Conservation (phyloP, 2,329 filamentous ascomycete species). For the Fusarium tricinctum region DNA sequence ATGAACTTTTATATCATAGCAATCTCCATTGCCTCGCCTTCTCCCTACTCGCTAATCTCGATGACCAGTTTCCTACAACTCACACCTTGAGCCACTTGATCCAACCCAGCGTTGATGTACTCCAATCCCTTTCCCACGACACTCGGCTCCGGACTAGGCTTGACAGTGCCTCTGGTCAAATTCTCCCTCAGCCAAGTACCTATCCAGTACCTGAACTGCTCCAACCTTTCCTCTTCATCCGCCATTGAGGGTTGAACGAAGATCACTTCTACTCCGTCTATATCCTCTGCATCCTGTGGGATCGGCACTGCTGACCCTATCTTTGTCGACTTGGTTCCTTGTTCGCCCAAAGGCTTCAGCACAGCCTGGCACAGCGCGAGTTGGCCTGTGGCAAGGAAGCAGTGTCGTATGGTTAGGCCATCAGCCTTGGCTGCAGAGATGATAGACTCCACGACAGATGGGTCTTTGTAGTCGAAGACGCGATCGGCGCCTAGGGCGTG, state of each 20-base stretch:
- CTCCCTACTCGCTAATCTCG: slow-evolving; percentile 52
- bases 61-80: slow-evolving; percentile 61
- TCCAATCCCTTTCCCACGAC: slow-evolving; percentile 56
- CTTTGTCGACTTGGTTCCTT: slow-evolving; percentile 43
- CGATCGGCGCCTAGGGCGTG: slow-evolving; percentile 54
- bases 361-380: slow-evolving; percentile 55
- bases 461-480: slow-evolving; percentile 59
- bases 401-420: slow-evolving; percentile 55
- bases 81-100: slow-evolving; percentile 55
- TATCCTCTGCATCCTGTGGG: slow-evolving; percentile 48
- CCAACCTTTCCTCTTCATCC: slow-evolving; percentile 52
- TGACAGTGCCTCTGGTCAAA: slow-evolving; percentile 52
- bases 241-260: slow-evolving; percentile 56
- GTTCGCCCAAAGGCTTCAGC: slow-evolving; percentile 52
- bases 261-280: slow-evolving; percentile 55
- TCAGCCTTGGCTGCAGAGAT: slow-evolving; percentile 55
- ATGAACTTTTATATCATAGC: too few relatives aligned
- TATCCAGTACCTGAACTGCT: slow-evolving; percentile 59
- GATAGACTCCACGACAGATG: slow-evolving; percentile 51
- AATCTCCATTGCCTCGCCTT: neutral
- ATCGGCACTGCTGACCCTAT: slow-evolving; percentile 57
- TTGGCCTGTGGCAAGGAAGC: slow-evolving; percentile 59
- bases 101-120: slow-evolving; percentile 56
- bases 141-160: slow-evolving; percentile 56
- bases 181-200: slow-evolving; percentile 55